phyloP scores from a whole-genome alignment of 2,329 filamentous ascomycete genomes.

The Ophiostoma pallidulum region DNA sequence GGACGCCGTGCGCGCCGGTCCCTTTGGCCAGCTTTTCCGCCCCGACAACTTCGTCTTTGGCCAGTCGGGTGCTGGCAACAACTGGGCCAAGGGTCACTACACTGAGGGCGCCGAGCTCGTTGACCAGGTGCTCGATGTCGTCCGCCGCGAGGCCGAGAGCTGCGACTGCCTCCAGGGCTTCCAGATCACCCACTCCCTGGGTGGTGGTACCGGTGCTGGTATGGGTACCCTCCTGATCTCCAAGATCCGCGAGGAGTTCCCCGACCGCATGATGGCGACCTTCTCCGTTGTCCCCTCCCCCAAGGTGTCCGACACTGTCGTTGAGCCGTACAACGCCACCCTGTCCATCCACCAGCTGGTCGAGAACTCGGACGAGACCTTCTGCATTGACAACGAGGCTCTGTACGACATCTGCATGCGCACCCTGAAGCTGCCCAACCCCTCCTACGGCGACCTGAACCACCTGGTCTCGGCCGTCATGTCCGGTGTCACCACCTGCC shows the following conservation, averaged over 20 bases:
- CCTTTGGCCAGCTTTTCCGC: constrained; percentile 98
- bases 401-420: constrained; percentile 99
- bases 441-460: constrained; percentile 98
- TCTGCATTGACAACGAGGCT: constrained; percentile 99
- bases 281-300: constrained; percentile 98
- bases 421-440: constrained; percentile 96
- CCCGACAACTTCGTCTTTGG: constrained; percentile 99
- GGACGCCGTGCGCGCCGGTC: constrained; percentile 96
- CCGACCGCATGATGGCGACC: constrained; percentile 99
- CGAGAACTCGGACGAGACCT: constrained; percentile 99
- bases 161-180: constrained; percentile 99
- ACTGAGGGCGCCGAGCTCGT: constrained; percentile 99
- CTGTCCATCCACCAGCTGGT: constrained; percentile 98
- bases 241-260: constrained; percentile 99
- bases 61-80: constrained; percentile 99
- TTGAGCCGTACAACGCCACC: constrained; percentile 99
- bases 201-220: constrained; percentile 99
- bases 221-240: constrained; percentile 99
- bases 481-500: constrained; percentile 96
- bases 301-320: constrained; percentile 99
- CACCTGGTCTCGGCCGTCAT: constrained; percentile 99
- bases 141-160: constrained; percentile 96
- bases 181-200: constrained; percentile 99
- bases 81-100: constrained; percentile 99
- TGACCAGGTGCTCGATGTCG: constrained; percentile 95